phyloP scores from a whole-genome alignment of 1,284 basidiomycete genomes.

The Marasmius sp. region DNA sequence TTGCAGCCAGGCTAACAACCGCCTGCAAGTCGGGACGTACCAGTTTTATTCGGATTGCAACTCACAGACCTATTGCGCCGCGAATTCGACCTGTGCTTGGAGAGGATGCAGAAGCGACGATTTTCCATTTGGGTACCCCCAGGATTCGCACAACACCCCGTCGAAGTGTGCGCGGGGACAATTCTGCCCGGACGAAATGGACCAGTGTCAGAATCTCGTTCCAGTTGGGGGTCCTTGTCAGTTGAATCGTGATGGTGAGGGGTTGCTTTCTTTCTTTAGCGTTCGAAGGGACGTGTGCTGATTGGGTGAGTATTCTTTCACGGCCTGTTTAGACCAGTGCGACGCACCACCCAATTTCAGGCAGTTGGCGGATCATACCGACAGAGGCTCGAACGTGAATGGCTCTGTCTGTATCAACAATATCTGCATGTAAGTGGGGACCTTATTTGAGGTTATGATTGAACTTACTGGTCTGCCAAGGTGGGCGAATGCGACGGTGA shows the following conservation, averaged over 20 bases:
- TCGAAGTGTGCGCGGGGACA: constrained; percentile 56
- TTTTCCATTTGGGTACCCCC: constrained; percentile 68
- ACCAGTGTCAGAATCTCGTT: constrained; percentile 63
- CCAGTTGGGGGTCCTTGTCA: constrained; percentile 73
- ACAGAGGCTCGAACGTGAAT: constrained; percentile 71
- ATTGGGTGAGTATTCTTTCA: not conserved
- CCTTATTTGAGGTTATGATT: not conserved
- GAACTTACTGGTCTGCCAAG: constrained; percentile 31
- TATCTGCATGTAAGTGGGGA: constrained; percentile 68
- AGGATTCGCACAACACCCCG: constrained; percentile 47
- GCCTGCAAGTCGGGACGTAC: constrained; percentile 72
- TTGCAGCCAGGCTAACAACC: constrained; percentile 58
- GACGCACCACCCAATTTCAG: constrained; percentile 60
- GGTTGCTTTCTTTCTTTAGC: not conserved
- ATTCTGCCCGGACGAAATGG: constrained; percentile 87
- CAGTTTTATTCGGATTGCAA: constrained; percentile 80
- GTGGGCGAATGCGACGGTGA: constrained; percentile 73
- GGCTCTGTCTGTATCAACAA: constrained; percentile 83
- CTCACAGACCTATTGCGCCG: constrained; percentile 64
- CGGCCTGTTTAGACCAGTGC: constrained; percentile 65
- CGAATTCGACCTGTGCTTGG: constrained; percentile 53
- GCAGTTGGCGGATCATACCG: constrained; percentile 57
- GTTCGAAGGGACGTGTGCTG: not conserved
- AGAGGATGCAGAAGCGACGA: constrained; percentile 78
- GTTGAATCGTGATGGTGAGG: constrained; percentile 82